Evolutionary conservation across 176 grass and related monocot species (phyloP).

Genomic region (Eleusine indica): DNA sequence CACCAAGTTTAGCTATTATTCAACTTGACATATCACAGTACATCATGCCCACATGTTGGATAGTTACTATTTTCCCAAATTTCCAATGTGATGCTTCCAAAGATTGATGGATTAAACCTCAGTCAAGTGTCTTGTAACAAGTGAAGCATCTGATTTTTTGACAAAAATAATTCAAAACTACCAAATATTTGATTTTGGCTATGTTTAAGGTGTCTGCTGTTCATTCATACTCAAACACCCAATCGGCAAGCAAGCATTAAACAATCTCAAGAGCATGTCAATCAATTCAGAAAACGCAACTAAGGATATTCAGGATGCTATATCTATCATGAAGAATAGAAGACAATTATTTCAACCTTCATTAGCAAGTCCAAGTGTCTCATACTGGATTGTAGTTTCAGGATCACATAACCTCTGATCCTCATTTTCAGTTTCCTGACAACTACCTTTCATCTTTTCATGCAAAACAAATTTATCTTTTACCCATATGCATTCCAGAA

Average conservation of each 20-base stretch:
- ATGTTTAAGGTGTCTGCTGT: background rate
- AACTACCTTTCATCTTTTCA: conserved; percentile 45
- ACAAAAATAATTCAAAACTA: conserved; percentile 2
- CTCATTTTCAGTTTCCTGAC: conserved; percentile 39
- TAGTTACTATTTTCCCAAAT: background rate
- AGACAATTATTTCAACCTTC: conserved; percentile 48
- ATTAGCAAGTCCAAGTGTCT: conserved; percentile 35
- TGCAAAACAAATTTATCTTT: conserved; percentile 76
- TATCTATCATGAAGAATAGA: conserved; percentile 14
- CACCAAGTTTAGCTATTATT: background rate
- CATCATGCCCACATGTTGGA: conserved; percentile 7
- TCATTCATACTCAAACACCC: background rate
- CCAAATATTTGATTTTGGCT: background rate
- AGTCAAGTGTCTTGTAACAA: conserved; percentile 5
- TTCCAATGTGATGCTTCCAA: conserved; percentile 22
- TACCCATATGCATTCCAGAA: conserved; percentile 64
- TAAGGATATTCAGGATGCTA: conserved; percentile 15
- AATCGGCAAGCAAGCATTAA: conserved; percentile 12
- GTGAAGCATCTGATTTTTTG: background rate
- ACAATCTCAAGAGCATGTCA: background rate
- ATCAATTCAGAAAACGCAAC: conserved; percentile 12
- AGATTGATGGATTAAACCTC: background rate
- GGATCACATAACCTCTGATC: conserved; percentile 17
- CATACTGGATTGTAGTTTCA: conserved; percentile 52
- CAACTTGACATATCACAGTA: conserved; percentile 2